Evolutionary conservation across 306 rosid species (phyloP), one percentile per base, ranked within the genome.

Genomic region (Dalbergia oliveri): DNA sequence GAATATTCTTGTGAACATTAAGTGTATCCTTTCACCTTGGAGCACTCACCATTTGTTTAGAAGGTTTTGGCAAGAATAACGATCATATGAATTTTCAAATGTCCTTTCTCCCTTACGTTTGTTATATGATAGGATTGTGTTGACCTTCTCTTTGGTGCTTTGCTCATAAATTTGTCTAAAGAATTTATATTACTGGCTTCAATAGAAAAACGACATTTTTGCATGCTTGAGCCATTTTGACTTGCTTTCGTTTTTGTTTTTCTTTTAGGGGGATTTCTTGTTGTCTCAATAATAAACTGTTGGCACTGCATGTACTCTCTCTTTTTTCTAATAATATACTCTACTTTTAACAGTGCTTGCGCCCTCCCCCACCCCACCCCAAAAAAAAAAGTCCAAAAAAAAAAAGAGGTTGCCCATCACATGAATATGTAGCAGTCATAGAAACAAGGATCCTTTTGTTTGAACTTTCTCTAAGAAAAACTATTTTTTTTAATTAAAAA

Each of bases 201-300:
- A 7, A 81, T 47, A 41, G 54, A 18, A 33, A 58, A 26, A 68
- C 3, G 21, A 66, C 53, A 43, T 54, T 33, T 31, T 26, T 5
- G 10, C 69, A 54, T 41, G 26, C 54, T 54, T 41, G 49, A 57
- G 37, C 63, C 69, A 56, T 66, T 64, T 37, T 56, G 31, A 23
- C 62, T 56, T 60, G 56, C 68, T 66, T 75, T 41, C 14, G 37
- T 62, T 41, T 43, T 73, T 65, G n/a, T 59, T 65, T 44, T 74
- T 2, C 70, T 15, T 33, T 13, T 64, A 6, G 35, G 47, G 70
- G 23, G 39, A 35, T 75, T 67, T 75, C 77, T 62, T 45, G 9
- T 51, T 41, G 37, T 53, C 26, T 33, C 43, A 63, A 44, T 54
- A 63, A 11, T 41, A 81, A 51, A 14, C 9, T 66, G 45, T 16